Percentiles rank a stretch among this genome's conserved stretches.
phyloP scores from a whole-genome alignment of 371 early-diverging fungal genomes.

The Mucor plumbeus region DNA sequence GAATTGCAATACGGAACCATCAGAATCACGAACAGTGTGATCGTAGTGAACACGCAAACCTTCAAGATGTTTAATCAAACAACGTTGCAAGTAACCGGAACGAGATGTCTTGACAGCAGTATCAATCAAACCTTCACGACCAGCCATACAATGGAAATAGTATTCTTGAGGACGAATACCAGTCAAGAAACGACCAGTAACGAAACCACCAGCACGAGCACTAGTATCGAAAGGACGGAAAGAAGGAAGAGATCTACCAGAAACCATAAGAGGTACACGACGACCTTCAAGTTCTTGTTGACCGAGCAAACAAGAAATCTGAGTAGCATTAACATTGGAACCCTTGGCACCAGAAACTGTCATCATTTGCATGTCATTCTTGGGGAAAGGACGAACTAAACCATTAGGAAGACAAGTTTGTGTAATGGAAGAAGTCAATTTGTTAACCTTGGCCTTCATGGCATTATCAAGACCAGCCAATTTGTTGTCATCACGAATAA shows the following conservation, averaged over 20 bases:
- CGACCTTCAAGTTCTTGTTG: conserved; percentile 99
- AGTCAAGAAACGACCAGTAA: conserved; percentile 99
- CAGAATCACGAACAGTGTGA: conserved; percentile 94
- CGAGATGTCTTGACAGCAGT: conserved; percentile 99
- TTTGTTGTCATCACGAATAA: conserved; percentile 86
- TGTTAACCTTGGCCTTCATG: conserved; percentile 88
- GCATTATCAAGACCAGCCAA: conserved; percentile 91
- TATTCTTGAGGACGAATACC: conserved; percentile 97
- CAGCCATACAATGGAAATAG: conserved; percentile 99
- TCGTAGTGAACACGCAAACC: conserved; percentile 97
- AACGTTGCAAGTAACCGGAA: conserved; percentile 99
- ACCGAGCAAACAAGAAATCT: conserved; percentile 98
- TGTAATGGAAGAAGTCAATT: conserved; percentile 84
- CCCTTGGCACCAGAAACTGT: conserved; percentile 99
- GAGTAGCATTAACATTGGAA: conserved; percentile 96
- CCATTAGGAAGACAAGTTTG: conserved; percentile 84
- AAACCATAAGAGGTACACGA: conserved; percentile 98
- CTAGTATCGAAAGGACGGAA: conserved; percentile 90
- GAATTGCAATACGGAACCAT: conserved; percentile 98
- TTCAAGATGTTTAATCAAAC: conserved; percentile 99
- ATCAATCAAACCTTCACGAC: conserved; percentile 99
- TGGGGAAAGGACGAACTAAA: conserved; percentile 87
- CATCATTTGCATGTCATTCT: conserved; percentile 99
- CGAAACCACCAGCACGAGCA: conserved; percentile 97
- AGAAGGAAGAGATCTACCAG: conserved; percentile 97